phyloP scores from a whole-genome alignment of 371 early-diverging fungal species.

The Dinochytrium kinnereticum region DNA sequence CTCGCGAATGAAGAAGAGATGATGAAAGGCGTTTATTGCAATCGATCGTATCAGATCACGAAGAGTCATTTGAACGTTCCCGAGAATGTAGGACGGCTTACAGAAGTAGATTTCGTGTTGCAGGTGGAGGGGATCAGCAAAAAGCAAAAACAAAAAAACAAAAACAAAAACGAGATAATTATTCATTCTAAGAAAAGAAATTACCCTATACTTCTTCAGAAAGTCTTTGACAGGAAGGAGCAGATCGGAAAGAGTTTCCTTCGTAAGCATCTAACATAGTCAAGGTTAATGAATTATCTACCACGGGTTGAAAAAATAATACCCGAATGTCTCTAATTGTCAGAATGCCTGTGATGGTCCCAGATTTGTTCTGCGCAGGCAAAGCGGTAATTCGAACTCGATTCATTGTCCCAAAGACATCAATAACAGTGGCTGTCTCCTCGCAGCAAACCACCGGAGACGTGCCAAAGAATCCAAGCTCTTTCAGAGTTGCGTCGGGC shows the following conservation, averaged over 20 bases:
- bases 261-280: conserved; percentile 10
- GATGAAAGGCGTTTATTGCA: conserved; percentile 33
- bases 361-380: conserved; percentile 15
- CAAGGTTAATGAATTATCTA: neutral
- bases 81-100: conserved; percentile 26
- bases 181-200: neutral
- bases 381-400: conserved; percentile 28
- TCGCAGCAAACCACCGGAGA: conserved; percentile 26
- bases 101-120: neutral
- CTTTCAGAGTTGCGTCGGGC: conserved; percentile 31
- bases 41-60: conserved; percentile 34
- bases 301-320: neutral
- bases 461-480: conserved; percentile 25
- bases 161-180: neutral
- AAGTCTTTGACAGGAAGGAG: conserved; percentile 30
- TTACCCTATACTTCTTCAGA: conserved; percentile 18
- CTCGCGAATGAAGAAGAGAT: conserved; percentile 34
- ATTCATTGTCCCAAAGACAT: conserved; percentile 29
- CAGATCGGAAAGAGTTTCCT: conserved; percentile 18
- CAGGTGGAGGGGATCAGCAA: too few species aligned
- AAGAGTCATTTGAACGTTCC: conserved; percentile 24
- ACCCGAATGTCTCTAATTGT: conserved; percentile 30
- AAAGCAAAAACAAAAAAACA: too few species aligned
- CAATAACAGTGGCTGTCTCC: conserved; percentile 18
- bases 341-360: conserved; percentile 25